These are phyloP conservation scores for Dendryphion nanum DNA, from an alignment of 2,329 filamentous ascomycete genomes.

Conservation along the genomic window DNA sequence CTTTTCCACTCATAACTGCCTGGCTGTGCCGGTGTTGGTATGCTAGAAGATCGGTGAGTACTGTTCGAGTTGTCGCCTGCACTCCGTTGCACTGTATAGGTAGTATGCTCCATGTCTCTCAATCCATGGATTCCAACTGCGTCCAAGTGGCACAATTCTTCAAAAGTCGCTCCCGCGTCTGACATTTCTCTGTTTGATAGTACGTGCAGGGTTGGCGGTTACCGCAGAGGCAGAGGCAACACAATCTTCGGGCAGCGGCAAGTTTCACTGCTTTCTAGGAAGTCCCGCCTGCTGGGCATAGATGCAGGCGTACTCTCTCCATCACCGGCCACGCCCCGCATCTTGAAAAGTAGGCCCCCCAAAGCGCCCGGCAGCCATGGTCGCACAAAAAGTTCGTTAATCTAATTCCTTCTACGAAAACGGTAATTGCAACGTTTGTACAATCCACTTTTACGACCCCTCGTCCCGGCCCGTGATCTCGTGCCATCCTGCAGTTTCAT, in stretches of 20 bases:
- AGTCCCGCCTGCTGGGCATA: too few relatives aligned
- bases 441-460: slow-evolving; percentile 8
- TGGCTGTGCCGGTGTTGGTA: too few relatives aligned
- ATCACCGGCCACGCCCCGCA: too few relatives aligned
- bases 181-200: slow-evolving; percentile 18
- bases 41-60: neutral
- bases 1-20: too few relatives aligned
- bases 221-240: too few relatives aligned
- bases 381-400: slow-evolving; percentile 32
- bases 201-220: slow-evolving; percentile 15
- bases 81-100: too few relatives aligned
- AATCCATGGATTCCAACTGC: slow-evolving; percentile 2
- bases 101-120: neutral
- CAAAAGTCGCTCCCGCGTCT: slow-evolving; percentile 10
- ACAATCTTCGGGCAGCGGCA: too few relatives aligned
- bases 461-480: slow-evolving; percentile 35
- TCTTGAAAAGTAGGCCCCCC: slow-evolving; percentile 3
- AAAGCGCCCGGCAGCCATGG: slow-evolving; percentile 9
- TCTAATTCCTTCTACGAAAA: slow-evolving; percentile 25
- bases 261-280: too few relatives aligned
- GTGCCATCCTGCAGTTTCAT: slow-evolving; percentile 26
- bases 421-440: slow-evolving; percentile 22
- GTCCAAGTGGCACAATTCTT: slow-evolving; percentile 16
- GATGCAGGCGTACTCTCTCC: slow-evolving; percentile 2
- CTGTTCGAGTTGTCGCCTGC: neutral